phyloP scores from a whole-genome alignment of 148 eudicot species.

The Rhododendron ovatum region DNA sequence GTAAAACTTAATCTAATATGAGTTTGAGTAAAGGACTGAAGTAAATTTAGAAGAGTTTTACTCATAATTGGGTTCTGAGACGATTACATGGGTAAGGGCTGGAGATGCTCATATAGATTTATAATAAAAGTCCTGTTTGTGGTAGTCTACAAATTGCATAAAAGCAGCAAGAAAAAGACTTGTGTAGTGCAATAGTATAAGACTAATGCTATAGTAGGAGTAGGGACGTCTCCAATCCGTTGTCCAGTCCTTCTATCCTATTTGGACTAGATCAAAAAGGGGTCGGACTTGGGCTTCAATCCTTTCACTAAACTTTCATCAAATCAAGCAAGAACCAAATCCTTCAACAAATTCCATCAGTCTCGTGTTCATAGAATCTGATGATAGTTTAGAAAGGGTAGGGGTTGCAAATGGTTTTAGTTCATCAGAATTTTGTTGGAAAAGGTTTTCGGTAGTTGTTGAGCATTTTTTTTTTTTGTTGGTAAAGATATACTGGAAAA shows the following conservation, averaged over 20 bases:
- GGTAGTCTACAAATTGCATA: background rate
- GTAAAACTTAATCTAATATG: too few relatives aligned
- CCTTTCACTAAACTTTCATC: background rate
- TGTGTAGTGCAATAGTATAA: background rate
- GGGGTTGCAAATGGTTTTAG: background rate
- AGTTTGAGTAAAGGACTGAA: too few relatives aligned
- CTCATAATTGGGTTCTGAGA: too few relatives aligned
- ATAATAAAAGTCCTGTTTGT: background rate
- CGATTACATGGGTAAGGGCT: too few relatives aligned
- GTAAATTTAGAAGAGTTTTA: too few relatives aligned
- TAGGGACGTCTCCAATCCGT: background rate
- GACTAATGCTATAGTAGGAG: background rate
- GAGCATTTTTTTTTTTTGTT: background rate
- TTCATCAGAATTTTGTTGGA: background rate
- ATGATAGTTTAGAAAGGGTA: background rate
- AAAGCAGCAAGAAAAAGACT: background rate
- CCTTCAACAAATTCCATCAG: background rate
- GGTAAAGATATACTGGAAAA: background rate
- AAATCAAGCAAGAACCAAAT: background rate
- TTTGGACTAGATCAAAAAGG: background rate
- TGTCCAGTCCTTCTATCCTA: background rate
- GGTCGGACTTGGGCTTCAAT: background rate
- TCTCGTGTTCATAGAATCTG: background rate
- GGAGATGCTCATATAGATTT: background rate
- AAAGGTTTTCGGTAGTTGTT: background rate